These are phyloP conservation scores for Ilyonectria sp. DNA, from an alignment of 2,329 filamentous ascomycete species.

Conservation along the genomic window DNA sequence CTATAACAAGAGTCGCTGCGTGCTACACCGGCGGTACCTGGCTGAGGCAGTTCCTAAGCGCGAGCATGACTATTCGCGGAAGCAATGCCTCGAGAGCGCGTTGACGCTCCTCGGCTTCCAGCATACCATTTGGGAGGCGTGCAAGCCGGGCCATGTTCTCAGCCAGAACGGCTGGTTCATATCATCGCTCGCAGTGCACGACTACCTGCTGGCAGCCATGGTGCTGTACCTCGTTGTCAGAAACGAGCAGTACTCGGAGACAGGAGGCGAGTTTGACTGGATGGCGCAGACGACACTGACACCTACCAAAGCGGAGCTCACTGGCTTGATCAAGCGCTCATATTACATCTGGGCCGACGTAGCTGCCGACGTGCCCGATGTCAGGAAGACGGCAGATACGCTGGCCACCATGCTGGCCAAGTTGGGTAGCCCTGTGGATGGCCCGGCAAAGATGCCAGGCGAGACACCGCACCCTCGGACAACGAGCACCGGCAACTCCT, in stretches of 20 bases:
- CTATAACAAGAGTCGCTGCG: slow-evolving; percentile 69
- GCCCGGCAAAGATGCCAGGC: slow-evolving; percentile 18
- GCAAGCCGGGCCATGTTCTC: slow-evolving; percentile 68
- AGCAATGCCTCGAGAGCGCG: slow-evolving; percentile 65
- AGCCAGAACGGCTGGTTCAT: slow-evolving; percentile 70
- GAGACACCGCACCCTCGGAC: slow-evolving; percentile 14
- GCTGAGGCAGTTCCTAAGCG: slow-evolving; percentile 57
- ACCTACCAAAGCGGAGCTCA: slow-evolving; percentile 57
- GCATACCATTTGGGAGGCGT: slow-evolving; percentile 62
- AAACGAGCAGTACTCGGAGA: slow-evolving; percentile 58
- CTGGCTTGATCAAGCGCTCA: slow-evolving; percentile 59
- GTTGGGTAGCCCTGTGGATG: slow-evolving; percentile 53
- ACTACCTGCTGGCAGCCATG: slow-evolving; percentile 74
- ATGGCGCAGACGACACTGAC: slow-evolving; percentile 50
- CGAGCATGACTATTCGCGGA: slow-evolving; percentile 68
- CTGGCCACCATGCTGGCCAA: slow-evolving; percentile 63
- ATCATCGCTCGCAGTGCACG: slow-evolving; percentile 70
- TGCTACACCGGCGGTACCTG: slow-evolving; percentile 69
- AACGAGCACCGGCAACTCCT: slow-evolving; percentile 24
- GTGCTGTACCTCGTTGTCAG: slow-evolving; percentile 69
- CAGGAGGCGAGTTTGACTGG: slow-evolving; percentile 54
- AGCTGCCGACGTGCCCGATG: slow-evolving; percentile 54
- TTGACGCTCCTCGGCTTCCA: slow-evolving; percentile 65
- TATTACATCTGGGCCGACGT: slow-evolving; percentile 62
- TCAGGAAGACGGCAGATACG: slow-evolving; percentile 63